Conservation (phyloP, 768 basidiomycete genomes). For the Macrolepiota albuminosa region DNA sequence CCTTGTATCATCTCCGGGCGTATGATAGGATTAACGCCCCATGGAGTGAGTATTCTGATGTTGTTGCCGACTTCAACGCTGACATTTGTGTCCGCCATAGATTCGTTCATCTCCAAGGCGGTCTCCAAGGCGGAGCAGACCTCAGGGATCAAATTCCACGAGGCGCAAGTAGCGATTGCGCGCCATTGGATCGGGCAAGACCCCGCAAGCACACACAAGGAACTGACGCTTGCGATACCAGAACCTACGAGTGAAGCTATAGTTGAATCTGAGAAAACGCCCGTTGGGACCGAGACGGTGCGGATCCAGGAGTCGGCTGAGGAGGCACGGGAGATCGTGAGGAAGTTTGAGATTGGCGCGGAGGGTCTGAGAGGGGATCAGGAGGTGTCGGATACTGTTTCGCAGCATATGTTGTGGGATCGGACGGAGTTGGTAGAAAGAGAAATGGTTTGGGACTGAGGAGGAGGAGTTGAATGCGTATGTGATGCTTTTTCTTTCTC, state of each 20-base stretch:
- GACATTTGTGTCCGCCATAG: neutral
- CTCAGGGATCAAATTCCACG: conserved; percentile 75
- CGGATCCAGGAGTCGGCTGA: conserved; percentile 60
- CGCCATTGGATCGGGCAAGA: conserved; percentile 66
- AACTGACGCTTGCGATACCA: conserved; percentile 56
- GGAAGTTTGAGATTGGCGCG: conserved; percentile 66
- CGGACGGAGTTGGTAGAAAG: conserved; percentile 56
- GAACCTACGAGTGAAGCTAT: conserved; percentile 45
- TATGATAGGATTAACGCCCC: conserved; percentile 92
- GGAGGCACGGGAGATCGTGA: conserved; percentile 36
- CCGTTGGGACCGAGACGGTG: conserved; percentile 52
- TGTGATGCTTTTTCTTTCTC: conserved; percentile 28
- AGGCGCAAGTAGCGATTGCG: conserved; percentile 84
- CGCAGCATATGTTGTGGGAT: conserved; percentile 74
- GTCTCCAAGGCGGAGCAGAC: conserved; percentile 66
- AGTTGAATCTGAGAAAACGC: conserved; percentile 47
- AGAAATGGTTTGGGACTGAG: conserved; percentile 78
- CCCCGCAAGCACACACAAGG: conserved; percentile 35
- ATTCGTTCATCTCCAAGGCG: too few relatives aligned
- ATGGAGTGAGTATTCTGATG: conserved; percentile 35
- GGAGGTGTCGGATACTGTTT: conserved; percentile 68
- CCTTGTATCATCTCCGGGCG: conserved; percentile 87
- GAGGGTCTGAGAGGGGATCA: conserved; percentile 50
- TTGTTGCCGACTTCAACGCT: neutral
- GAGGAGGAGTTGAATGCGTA: conserved; percentile 80